Conservation (phyloP, 495 filamentous ascomycete species). For the Daldinia decipiens region DNA sequence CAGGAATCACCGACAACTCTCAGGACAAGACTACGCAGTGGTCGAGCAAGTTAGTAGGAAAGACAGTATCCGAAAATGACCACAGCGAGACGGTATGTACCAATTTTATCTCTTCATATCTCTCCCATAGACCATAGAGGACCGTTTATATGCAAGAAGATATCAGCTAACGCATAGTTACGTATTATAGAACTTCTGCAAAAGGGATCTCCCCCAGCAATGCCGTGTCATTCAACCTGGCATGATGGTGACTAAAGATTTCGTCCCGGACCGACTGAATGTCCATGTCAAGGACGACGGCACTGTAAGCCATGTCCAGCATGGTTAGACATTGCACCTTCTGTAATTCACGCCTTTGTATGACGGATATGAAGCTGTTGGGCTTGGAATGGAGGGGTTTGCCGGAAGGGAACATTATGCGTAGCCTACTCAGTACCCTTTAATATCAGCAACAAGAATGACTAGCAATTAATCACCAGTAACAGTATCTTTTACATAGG, state of each 20-base stretch:
- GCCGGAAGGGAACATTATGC: background rate
- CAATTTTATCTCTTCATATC: too few species aligned
- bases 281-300: constrained; percentile 77
- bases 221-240: constrained; percentile 75
- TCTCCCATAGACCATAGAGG: too few species aligned
- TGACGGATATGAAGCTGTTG: background rate
- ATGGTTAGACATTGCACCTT: constrained; percentile 54
- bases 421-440: background rate
- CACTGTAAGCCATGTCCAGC: constrained; percentile 74
- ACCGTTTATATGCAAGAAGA: background rate
- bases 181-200: constrained; percentile 72
- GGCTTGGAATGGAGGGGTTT: background rate
- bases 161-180: constrained; percentile 24
- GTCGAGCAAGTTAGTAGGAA: constrained; percentile 78
- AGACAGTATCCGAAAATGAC: constrained; percentile 64
- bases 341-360: background rate
- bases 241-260: constrained; percentile 62
- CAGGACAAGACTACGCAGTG: constrained; percentile 69
- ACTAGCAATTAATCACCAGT: background rate
- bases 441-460: background rate
- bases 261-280: constrained; percentile 66
- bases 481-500: too few species aligned
- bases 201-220: constrained; percentile 73
- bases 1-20: constrained; percentile 68
- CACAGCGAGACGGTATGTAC: constrained; percentile 56